These are phyloP conservation scores for Rhododendron henanense DNA, from an alignment of 148 eudicot genomes.

Conservation along the genomic window DNA sequence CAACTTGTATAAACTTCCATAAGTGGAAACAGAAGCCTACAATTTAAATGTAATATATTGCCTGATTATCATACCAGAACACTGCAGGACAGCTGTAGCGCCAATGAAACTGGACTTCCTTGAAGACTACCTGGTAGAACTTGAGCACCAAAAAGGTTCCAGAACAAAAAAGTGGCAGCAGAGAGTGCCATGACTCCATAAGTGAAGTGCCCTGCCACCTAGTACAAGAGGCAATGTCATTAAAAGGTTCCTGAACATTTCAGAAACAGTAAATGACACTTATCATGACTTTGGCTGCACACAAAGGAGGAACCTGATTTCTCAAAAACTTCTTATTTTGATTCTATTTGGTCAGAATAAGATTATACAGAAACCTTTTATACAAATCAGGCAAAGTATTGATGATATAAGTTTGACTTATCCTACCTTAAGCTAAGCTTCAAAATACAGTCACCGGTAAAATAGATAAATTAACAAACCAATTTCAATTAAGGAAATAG, in stretches of 20 bases:
- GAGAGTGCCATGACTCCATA: constrained; percentile 96
- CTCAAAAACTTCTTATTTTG: background rate
- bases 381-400: background rate
- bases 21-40: background rate
- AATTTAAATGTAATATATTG: background rate
- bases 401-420: background rate
- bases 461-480: background rate
- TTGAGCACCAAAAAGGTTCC: constrained; percentile 76
- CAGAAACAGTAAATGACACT: background rate
- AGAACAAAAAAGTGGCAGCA: constrained; percentile 91
- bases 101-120: constrained; percentile 74
- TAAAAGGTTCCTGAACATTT: constrained; percentile 3
- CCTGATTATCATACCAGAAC: constrained; percentile 53
- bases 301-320: background rate
- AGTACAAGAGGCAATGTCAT: constrained; percentile 11
- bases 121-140: constrained; percentile 69
- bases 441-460: background rate
- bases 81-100: constrained; percentile 95
- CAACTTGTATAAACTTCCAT: constrained; percentile 3
- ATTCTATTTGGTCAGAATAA: background rate
- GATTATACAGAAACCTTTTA: background rate
- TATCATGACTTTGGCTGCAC: background rate
- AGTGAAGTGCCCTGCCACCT: constrained; percentile 94
- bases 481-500: background rate
- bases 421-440: background rate